Conservation (phyloP, 805 yeast species). For the Tetrapisispora pingtungensis region DNA sequence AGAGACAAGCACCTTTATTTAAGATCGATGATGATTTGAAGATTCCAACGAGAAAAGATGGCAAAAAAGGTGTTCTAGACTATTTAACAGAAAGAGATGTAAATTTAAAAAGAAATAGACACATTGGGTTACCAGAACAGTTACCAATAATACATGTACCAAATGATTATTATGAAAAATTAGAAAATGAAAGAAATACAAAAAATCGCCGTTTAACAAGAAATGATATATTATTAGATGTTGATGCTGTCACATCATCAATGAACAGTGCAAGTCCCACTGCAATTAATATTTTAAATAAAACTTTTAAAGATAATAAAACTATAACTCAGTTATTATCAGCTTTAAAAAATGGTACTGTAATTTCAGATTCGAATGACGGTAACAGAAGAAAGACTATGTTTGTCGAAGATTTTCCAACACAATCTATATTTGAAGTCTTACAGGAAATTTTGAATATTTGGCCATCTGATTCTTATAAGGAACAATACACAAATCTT, state of each 20-base stretch:
- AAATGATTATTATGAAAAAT: constrained; percentile 18
- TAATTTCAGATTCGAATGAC: constrained; percentile 23
- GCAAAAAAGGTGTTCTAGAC: constrained; percentile 34
- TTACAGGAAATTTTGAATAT: constrained; percentile 26
- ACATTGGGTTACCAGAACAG: constrained; percentile 24
- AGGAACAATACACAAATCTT: constrained; percentile 34
- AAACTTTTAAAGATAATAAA: constrained; percentile 25
- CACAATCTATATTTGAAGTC: constrained; percentile 20
- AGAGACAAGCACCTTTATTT: constrained; percentile 41
- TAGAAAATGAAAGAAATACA: constrained; percentile 10
- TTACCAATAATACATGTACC: constrained; percentile 23
- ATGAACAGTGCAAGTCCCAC: constrained; percentile 5
- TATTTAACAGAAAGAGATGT: constrained; percentile 24
- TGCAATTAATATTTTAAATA: constrained; percentile 27
- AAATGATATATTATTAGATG: constrained; percentile 18
- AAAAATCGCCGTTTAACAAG: constrained; percentile 12
- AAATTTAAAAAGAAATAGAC: constrained; percentile 28
- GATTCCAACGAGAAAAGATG: constrained; percentile 42
- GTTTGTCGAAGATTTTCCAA: constrained; percentile 32
- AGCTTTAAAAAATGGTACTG: constrained; percentile 34
- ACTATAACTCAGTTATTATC: constrained; percentile 32
- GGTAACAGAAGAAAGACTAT: constrained; percentile 23
- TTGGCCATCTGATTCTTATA: constrained; percentile 33
- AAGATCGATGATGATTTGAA: constrained; percentile 29
- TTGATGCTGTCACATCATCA: constrained; percentile 5